Evolutionary conservation across 352 stramenopile genomes (phyloP).

Genomic region (Peronosclerospora sorghi): DNA sequence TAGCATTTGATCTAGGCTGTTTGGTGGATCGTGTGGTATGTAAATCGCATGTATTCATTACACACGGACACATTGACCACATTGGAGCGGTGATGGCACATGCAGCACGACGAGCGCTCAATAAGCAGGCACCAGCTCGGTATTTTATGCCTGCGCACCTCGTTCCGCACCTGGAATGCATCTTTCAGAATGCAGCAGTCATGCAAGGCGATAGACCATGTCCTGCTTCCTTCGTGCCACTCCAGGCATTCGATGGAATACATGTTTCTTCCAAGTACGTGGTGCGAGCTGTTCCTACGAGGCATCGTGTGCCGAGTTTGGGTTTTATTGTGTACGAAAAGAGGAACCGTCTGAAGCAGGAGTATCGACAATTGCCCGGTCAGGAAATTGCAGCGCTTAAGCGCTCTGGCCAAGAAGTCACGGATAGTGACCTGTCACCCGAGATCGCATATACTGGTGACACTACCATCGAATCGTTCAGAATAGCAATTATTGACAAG

Average conservation of each 20-base stretch:
- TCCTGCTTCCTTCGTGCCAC: conserved; percentile 31
- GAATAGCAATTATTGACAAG: conserved; percentile 1
- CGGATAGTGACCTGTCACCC: conserved; percentile 17
- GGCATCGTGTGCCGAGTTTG: conserved; percentile 63
- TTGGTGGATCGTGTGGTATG: conserved; percentile 29
- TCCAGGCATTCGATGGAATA: conserved; percentile 42
- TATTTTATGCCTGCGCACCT: conserved; percentile 66
- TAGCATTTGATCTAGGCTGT: conserved; percentile 70
- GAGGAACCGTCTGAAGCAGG: conserved; percentile 32
- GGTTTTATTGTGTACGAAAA: conserved; percentile 68
- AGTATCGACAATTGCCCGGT: conserved; percentile 29
- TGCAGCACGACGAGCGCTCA: conserved; percentile 43
- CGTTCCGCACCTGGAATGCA: conserved; percentile 30
- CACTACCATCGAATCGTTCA: conserved; percentile 58
- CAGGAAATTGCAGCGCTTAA: conserved; percentile 39
- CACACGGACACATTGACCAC: conserved; percentile 80
- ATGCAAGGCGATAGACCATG: conserved; percentile 56
- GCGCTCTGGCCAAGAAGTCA: conserved; percentile 37
- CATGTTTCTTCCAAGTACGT: conserved; percentile 45
- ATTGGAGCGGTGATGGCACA: conserved; percentile 52
- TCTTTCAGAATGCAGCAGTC: conserved; percentile 35
- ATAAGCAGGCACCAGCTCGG: conserved; percentile 38
- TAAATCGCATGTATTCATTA: conserved; percentile 80
- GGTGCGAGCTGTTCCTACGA: conserved; percentile 55
- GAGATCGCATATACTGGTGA: conserved; percentile 80